Evolutionary conservation across 2,329 filamentous ascomycete genomes (phyloP), one percentile per base, ranked within the genome.

Genomic region (Rutstroemia sp.): DNA sequence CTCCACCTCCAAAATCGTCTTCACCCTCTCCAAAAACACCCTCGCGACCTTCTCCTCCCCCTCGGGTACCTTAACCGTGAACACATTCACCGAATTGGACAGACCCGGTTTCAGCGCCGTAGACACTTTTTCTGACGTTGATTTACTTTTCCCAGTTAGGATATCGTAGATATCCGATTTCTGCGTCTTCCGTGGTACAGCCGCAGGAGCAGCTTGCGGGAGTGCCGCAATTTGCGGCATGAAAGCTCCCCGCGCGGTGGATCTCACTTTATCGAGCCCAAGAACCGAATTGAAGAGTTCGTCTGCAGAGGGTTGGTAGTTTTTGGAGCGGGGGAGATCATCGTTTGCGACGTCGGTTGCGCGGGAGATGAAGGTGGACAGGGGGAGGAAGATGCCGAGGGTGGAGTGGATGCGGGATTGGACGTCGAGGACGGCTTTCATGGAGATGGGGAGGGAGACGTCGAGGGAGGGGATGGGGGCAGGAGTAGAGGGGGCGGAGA

Each of bases 251-350:
- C 82, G 70, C 68, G 81, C 77, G 48, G 80, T 76, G 63, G 80
- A 73, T 8, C 71, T 69, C 27, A 72, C 65, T 61, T 72, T 74
- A 68, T 80, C 74, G 19, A 91, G 75, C 9, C 92, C 92, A 7
- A 99, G 80, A 14, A 97, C 78, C 65, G 92, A 84, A 69, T 96
- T 85, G 74, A 97, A 97, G 12, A 99, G 82, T 70, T 95, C 90
- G 68, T 91, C 82, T 38, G 87, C 76, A 0, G 88, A 85, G 14
- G 87, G 86, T 68, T 83, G 79, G 47, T 80, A 78, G 59, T 76
- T 76, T 58, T 83, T 78, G 5, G 84, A 81, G 27, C 80, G 76
- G 2, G 92, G 92, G 7, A 97, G 81, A 47, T 88, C 83, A 61
- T 94, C 87, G 73, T 97, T 97, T 58, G 94, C 94, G 25, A 95